These are phyloP conservation scores for Xylariaceae sp. DNA, from an alignment of 2,329 filamentous ascomycete genomes.

Conservation along the genomic window DNA sequence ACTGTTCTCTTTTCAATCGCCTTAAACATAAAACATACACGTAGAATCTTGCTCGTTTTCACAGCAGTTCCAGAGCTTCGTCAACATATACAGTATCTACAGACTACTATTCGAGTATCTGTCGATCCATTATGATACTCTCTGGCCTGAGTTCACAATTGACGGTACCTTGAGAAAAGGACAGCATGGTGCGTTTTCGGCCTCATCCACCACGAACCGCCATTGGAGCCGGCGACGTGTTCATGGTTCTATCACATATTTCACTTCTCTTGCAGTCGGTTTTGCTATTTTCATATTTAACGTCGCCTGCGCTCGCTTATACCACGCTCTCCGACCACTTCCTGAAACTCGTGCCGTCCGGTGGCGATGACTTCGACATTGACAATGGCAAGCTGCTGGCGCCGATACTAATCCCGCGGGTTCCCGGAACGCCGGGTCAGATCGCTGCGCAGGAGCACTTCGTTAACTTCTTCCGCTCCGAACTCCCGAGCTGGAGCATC, in stretches of 20 bases:
- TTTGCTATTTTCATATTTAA: constrained; percentile 25
- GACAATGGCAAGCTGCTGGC: constrained; percentile 64
- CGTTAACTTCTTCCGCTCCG: constrained; percentile 59
- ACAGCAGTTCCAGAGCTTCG: background rate
- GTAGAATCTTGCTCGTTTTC: too few species aligned
- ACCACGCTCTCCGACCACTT: constrained; percentile 57
- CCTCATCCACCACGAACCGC: constrained; percentile 1
- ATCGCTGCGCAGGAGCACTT: constrained; percentile 64
- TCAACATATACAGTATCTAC: background rate
- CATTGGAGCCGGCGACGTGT: constrained; percentile 5
- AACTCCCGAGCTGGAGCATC: constrained; percentile 65
- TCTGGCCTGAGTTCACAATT: constrained; percentile 23
- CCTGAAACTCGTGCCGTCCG: constrained; percentile 56
- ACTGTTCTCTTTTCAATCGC: too few species aligned
- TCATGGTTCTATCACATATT: constrained; percentile 10
- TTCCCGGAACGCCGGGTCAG: constrained; percentile 67
- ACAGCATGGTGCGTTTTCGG: constrained; percentile 7
- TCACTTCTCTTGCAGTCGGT: constrained; percentile 26
- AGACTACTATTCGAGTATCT: background rate
- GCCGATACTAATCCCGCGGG: constrained; percentile 68
- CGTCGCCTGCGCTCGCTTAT: constrained; percentile 30
- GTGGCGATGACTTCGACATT: constrained; percentile 64
- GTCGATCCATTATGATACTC: constrained; percentile 22
- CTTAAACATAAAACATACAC: too few species aligned
- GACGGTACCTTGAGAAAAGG: constrained; percentile 1